Base-by-base conservation (phyloP, 345 rosid species). In the Lepidium africanum region DNA sequence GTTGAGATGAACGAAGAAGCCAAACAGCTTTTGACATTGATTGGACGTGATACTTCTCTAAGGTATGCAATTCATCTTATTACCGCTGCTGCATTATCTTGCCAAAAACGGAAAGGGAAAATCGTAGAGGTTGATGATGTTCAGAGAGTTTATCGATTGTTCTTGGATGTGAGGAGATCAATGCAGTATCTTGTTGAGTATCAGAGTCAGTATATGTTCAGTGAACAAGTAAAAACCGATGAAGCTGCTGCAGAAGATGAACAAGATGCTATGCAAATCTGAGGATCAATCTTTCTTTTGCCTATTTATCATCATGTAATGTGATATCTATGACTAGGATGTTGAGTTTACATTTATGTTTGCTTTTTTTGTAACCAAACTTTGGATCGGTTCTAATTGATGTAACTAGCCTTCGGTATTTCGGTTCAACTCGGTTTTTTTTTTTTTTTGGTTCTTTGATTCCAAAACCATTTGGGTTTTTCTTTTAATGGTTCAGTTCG, bases 61-160 rank as follows among this genome's bases (percentile, higher is more conserved):
- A 94, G 97, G 78, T 94, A 94, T 65, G 92, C 91, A 16, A 91
- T 94, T 68, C 87, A 91, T 78, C 88, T 94, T 7, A 94, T 94
- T 17, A 85, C 97, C 0, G 86, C 96, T 0, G 79, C 96, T 42
- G 92, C 91, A 0, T 74, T 93, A 81, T 83, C 87, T 53, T 86
- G 96, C 78, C 94, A 77, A 86, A 93, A 89, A 79, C 77, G 97
- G 72, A 87, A 87, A 79, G 98, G 89, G 32, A 87, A 76, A 72
- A 11, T 84, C 14, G 96, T 93, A 58, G 97, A 90, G 76, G 65
- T 78, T 8, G 88, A 82, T 75, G 99, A 94, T 63, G 65, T 91
- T 10, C 78, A 81, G 25, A 81, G 96, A 19, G 99, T 86, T 51
- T 94, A 94, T 65, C 71, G 67, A 53, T 81, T 93, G 53, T 93